Evolutionary conservation across 352 stramenopile species (phyloP).

Genomic region (Globisporangium spinosum): DNA sequence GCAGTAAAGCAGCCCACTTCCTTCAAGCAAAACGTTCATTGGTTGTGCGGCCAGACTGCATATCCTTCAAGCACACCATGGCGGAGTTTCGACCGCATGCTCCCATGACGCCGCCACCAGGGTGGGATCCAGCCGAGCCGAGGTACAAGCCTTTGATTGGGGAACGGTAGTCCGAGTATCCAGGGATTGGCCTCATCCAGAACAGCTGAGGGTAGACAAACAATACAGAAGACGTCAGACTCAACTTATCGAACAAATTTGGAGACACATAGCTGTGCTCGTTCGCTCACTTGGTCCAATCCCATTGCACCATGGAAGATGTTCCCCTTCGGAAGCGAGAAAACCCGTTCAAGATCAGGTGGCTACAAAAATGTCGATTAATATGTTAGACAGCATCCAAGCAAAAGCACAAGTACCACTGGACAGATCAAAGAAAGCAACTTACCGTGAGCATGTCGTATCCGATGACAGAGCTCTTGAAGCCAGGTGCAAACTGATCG

Average conservation of each 20-base stretch:
- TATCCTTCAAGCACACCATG: slow-evolving; percentile 66
- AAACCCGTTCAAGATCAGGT: slow-evolving; percentile 83
- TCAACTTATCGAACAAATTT: not conserved
- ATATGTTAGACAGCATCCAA: not conserved
- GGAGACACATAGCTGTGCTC: not conserved
- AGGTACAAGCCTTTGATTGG: slow-evolving; percentile 83
- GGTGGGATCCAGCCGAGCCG: slow-evolving; percentile 81
- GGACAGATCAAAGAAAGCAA: not conserved
- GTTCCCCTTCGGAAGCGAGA: slow-evolving; percentile 84
- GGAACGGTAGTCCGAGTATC: slow-evolving; percentile 82
- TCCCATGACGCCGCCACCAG: slow-evolving; percentile 90
- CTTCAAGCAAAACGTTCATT: slow-evolving; percentile 8
- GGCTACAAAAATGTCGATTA: slow-evolving; percentile 35
- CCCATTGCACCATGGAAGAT: slow-evolving; percentile 90
- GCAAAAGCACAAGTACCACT: not conserved
- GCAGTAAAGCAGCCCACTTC: too few relatives aligned
- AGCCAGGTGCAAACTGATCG: slow-evolving; percentile 84
- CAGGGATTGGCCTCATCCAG: slow-evolving; percentile 82
- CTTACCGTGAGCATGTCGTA: slow-evolving; percentile 84
- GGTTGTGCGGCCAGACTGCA: slow-evolving; percentile 20
- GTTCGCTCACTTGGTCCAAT: slow-evolving; percentile 67
- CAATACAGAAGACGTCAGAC: slow-evolving; percentile 1
- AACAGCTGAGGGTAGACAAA: slow-evolving; percentile 45
- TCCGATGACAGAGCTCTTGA: slow-evolving; percentile 78
- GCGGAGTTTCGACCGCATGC: slow-evolving; percentile 84